Evolutionary conservation across 2,329 filamentous ascomycete genomes (phyloP).

Genomic region (Lasiodiplodia citricola): DNA sequence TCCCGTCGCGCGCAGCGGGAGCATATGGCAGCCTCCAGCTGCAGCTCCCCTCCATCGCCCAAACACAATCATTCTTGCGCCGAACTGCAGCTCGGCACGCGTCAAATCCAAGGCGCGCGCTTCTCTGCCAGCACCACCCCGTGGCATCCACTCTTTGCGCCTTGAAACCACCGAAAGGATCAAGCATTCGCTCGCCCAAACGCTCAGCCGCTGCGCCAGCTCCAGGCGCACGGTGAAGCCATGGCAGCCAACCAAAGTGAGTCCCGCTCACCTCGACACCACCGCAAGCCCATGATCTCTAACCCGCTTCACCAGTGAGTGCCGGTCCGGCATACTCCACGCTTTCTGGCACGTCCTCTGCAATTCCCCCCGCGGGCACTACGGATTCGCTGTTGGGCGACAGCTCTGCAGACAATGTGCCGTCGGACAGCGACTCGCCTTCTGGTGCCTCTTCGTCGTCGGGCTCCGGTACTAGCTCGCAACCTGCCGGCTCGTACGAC

Average conservation of each 20-base stretch:
- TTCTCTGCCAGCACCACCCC: too few relatives aligned
- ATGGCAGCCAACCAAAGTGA: slow-evolving; percentile 9
- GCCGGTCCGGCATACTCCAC: not conserved
- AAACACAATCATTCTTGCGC: not conserved
- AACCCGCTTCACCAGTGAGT: not conserved
- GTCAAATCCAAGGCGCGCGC: not conserved
- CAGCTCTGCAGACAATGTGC: not conserved
- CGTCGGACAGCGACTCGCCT: not conserved
- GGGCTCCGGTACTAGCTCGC: not conserved
- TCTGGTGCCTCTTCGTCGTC: not conserved
- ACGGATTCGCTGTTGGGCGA: not conserved
- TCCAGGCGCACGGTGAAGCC: slow-evolving; percentile 1
- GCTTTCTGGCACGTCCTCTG: not conserved
- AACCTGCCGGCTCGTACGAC: not conserved
- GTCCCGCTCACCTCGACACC: not conserved
- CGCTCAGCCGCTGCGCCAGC: not conserved
- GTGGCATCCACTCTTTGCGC: not conserved
- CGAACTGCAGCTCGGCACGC: not conserved
- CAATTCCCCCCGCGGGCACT: not conserved
- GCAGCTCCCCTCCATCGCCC: not conserved
- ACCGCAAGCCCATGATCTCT: not conserved
- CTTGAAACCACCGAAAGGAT: too few relatives aligned
- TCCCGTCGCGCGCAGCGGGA: slow-evolving; percentile 2
- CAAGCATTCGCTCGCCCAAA: not conserved
- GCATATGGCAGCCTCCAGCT: slow-evolving; percentile 18